Conservation (phyloP, 768 basidiomycete species). For the Fomitopsis pulvina region DNA sequence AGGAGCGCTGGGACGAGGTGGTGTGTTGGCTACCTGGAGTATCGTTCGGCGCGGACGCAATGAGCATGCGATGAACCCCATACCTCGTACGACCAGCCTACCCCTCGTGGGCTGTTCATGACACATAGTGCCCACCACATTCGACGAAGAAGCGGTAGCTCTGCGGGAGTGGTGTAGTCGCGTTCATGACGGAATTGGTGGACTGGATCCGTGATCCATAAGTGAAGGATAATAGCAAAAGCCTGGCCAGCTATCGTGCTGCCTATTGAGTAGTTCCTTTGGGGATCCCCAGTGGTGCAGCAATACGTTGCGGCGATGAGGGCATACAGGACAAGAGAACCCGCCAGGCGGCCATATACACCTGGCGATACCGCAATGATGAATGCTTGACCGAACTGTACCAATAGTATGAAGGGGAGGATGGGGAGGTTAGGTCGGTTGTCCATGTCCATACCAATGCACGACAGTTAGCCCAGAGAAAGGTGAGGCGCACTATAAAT, state of each 20-base stretch:
- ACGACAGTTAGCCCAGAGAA: too few species aligned
- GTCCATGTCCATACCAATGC: neutral
- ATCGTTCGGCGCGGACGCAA: neutral
- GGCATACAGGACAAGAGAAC: neutral
- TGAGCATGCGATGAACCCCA: neutral
- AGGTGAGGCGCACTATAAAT: too few species aligned
- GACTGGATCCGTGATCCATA: conserved; percentile 1
- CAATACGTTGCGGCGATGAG: neutral
- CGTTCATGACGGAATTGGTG: conserved; percentile 1
- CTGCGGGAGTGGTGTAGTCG: neutral
- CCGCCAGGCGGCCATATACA: neutral
- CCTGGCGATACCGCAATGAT: neutral
- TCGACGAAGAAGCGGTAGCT: neutral
- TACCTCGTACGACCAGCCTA: conserved; percentile 6
- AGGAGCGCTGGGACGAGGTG: conserved; percentile 4
- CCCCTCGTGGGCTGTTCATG: conserved; percentile 1
- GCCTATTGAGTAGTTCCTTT: conserved; percentile 2
- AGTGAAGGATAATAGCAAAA: neutral
- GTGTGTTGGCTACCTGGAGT: conserved; percentile 9
- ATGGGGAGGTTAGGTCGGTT: neutral
- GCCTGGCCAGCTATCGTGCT: neutral
- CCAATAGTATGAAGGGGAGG: neutral
- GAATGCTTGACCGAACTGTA: neutral
- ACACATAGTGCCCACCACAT: conserved; percentile 3
- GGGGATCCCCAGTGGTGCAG: neutral